phyloP scores from a whole-genome alignment of 2,329 filamentous ascomycete genomes.

The Plectosphaerella sp. region DNA sequence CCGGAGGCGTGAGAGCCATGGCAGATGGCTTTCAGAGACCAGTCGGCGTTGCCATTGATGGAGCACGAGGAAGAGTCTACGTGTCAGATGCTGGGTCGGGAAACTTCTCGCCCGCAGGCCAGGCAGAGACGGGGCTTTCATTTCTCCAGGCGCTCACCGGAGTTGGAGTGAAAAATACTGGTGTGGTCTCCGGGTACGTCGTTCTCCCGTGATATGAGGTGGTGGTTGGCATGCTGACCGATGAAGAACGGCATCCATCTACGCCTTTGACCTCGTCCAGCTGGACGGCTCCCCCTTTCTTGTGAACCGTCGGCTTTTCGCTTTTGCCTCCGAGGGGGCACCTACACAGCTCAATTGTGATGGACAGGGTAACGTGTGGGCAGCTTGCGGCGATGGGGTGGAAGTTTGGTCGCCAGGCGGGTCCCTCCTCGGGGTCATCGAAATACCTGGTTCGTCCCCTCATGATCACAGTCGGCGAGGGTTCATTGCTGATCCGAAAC shows the following conservation, averaged over 20 bases:
- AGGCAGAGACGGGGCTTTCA: constrained; percentile 2
- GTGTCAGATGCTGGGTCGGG: constrained; percentile 32
- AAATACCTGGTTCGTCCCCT: constrained; percentile 25
- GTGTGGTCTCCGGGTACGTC: constrained; percentile 13
- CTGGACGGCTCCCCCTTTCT: constrained; percentile 34
- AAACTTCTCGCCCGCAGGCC: constrained; percentile 20
- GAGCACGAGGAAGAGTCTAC: constrained; percentile 34
- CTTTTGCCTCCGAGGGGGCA: constrained; percentile 39
- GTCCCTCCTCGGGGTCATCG: constrained; percentile 35
- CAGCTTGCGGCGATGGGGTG: constrained; percentile 43
- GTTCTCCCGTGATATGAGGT: constrained; percentile 9
- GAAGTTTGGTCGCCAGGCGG: constrained; percentile 42
- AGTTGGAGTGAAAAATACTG: constrained; percentile 1
- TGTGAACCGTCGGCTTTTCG: constrained; percentile 46
- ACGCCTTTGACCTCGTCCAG: constrained; percentile 41
- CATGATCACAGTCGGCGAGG: not conserved
- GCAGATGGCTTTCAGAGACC: constrained; percentile 41
- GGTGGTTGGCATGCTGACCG: constrained; percentile 2
- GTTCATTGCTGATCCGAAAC: not conserved
- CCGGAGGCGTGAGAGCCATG: constrained; percentile 38
- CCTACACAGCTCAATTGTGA: constrained; percentile 40
- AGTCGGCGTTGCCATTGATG: constrained; percentile 33
- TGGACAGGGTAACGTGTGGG: constrained; percentile 37
- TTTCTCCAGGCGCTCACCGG: constrained; percentile 6
- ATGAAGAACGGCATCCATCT: constrained; percentile 30